Base-by-base conservation (phyloP, 2,329 filamentous ascomycete species). In the Chrysoporthe puriensis region DNA sequence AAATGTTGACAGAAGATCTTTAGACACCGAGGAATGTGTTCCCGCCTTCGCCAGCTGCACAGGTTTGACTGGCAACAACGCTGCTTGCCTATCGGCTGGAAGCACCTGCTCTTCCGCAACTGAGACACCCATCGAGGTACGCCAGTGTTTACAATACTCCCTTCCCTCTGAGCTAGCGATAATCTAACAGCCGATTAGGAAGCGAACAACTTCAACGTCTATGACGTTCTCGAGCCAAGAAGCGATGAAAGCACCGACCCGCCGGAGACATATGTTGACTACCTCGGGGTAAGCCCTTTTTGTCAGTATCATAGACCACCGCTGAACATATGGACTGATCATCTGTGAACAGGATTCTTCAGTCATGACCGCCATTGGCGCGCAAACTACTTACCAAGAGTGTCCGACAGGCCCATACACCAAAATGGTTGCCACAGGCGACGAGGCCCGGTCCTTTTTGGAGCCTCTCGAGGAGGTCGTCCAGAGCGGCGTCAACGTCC, bases 301-400 rank as follows among this genome's bases (percentile, higher is more conserved):
- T 16, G 7, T 57, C 18, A 13, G 16, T 32, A n/a, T 8, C 16
- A 40, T 7, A 18, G 11, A 52, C 9, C 4, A 34, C 76, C 79
- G 59, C 77, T 82, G 13, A 68, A 70, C 40, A 81, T 79, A 0
- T 85, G 83, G 73, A 71, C 72, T 1, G 71, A 64, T 85, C 83
- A 65, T 74, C 85, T 7, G 70, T 77, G 42, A 73, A 73, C 1
- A 60, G 77, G 1, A 70, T 2, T 44, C 59, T 2, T 46, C 73
- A 1, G 77, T 85, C 0, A 72, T 76, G 62, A 79, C 74, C 4
- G 79, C 79, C 0, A 85, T 86, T 66, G 83, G 84, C 2, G 83
- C 83, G 0, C 76, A 79, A 63, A 72, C 73, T 4, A 76, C 72
- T 0, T 85, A 82, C 60, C 40, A 72, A 4, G 81, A 83, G 67